Percentiles rank a stretch among this genome's conserved stretches.
Conservation (phyloP, 1,284 basidiomycete species). For the Tremellales sp. region DNA sequence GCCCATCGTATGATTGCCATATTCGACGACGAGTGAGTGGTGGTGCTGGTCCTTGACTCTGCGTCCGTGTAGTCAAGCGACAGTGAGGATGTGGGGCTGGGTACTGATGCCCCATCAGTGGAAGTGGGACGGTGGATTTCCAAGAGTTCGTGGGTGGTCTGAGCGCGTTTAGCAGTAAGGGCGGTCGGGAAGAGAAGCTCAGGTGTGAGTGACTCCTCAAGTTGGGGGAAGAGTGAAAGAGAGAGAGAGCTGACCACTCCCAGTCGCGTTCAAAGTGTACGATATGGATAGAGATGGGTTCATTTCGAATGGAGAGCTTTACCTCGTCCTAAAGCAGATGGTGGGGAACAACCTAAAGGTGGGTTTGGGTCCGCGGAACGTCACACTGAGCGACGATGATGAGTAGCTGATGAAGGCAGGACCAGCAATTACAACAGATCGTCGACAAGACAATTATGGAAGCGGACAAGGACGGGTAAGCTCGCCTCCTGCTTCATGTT, state of each 20-base stretch:
- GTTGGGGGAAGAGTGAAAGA: no score
- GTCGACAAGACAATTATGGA: conserved; percentile 99
- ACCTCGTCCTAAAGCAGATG: conserved; percentile 99
- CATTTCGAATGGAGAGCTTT: conserved; percentile 98
- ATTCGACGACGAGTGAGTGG: conserved; percentile 93
- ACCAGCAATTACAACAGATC: conserved; percentile 98
- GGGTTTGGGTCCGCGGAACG: conserved; percentile 7
- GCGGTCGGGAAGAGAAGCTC: conserved; percentile 93
- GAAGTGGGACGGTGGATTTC: conserved; percentile 97
- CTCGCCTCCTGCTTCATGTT: background rate
- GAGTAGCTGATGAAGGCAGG: no score
- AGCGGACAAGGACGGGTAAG: conserved; percentile 83
- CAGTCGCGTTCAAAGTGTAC: conserved; percentile 97
- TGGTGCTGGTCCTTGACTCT: background rate
- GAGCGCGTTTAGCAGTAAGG: conserved; percentile 94
- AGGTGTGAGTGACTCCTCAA: conserved; percentile 61
- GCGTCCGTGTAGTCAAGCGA: background rate
- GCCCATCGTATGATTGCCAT: conserved; percentile 98
- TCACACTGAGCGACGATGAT: background rate
- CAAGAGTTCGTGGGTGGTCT: conserved; percentile 98
- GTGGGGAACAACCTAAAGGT: conserved; percentile 98
- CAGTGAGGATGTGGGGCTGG: background rate
- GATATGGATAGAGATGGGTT: conserved; percentile 96
- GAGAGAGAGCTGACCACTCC: background rate
- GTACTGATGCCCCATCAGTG: conserved; percentile 62